Percentiles rank a stretch among this genome's conserved stretches.
Conservation (phyloP, 768 basidiomycete species). For the Dioszegia crocea region DNA sequence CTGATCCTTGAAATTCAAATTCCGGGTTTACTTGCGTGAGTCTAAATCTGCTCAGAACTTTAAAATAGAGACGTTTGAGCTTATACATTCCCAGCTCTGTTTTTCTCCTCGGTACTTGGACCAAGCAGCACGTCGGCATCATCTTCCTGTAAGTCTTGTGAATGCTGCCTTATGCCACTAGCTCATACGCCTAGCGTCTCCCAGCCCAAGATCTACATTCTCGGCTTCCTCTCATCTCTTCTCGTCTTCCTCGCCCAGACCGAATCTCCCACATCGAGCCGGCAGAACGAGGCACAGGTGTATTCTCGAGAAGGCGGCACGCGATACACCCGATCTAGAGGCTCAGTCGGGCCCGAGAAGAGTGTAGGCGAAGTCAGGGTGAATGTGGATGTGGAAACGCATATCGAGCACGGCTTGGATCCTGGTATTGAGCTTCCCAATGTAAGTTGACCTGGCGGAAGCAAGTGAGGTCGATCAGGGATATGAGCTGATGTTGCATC, state of each 20-base stretch:
- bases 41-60: neutral
- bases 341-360: neutral
- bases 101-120: neutral
- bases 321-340: neutral
- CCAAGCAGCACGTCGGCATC: neutral
- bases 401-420: neutral
- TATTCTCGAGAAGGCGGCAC: neutral
- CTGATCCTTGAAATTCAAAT: neutral
- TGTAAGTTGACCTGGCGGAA: neutral
- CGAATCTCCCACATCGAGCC: neutral
- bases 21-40: neutral
- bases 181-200: neutral
- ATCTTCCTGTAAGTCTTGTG: neutral
- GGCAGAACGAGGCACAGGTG: neutral
- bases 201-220: conserved; percentile 1
- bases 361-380: neutral
- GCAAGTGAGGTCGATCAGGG: too few species aligned
- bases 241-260: neutral
- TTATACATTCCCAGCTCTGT: neutral
- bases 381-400: neutral
- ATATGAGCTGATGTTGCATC: neutral
- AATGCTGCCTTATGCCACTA: neutral
- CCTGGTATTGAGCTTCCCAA: neutral
- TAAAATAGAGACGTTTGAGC: too few species aligned
- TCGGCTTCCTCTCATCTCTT: neutral